Evolutionary conservation across 257 asterid genomes (phyloP).

Genomic region (Solanum clarkiae): DNA sequence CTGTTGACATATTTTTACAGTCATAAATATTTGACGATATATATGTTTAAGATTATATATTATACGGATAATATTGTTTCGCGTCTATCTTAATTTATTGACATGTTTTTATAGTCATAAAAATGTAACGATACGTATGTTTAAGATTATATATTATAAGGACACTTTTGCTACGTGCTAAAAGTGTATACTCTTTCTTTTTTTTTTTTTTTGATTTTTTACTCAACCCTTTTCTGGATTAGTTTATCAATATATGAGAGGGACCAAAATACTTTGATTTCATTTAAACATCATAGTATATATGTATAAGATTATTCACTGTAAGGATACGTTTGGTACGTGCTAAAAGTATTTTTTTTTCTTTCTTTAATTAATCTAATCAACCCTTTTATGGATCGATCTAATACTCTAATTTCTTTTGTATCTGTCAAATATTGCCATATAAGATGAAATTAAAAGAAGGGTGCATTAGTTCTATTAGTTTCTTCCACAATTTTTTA

Average conservation of each 20-base stretch:
- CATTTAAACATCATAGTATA: too few species aligned
- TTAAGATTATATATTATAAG: background rate
- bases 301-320: too few species aligned
- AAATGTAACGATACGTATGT: background rate
- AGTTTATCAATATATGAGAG: too few species aligned
- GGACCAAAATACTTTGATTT: too few species aligned
- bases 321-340: too few species aligned
- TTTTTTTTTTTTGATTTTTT: background rate
- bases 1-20: background rate
- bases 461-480: background rate
- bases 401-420: too few species aligned
- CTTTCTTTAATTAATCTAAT: too few species aligned
- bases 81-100: background rate
- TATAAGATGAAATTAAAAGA: background rate
- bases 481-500: background rate
- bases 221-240: too few species aligned
- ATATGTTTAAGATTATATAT: too few species aligned
- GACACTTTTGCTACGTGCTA: background rate
- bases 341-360: too few species aligned
- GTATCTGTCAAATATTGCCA: background rate
- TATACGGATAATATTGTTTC: background rate
- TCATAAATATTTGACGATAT: background rate
- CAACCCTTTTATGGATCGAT: too few species aligned
- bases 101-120: background rate
- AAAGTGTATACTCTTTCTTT: background rate